These are phyloP conservation scores for Paecilomyces dactylethromorphus DNA, from an alignment of 2,329 filamentous ascomycete species.

Conservation along the genomic window DNA sequence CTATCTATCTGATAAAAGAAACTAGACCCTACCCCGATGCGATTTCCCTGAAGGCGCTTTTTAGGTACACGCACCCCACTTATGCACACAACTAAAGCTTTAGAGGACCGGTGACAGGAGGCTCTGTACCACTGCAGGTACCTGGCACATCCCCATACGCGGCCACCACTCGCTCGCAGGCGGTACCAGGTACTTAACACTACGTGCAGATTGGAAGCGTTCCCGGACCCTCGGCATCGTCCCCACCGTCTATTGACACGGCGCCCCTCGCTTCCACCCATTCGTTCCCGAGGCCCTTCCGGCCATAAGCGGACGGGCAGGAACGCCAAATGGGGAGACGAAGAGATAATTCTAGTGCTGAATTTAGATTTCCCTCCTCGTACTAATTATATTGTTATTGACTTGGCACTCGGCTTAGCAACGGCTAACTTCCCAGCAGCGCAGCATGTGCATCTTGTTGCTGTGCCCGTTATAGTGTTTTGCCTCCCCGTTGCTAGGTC, in stretches of 20 bases:
- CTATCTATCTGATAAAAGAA: neutral
- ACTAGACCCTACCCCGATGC: neutral
- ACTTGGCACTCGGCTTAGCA: neutral
- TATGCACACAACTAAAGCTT: neutral
- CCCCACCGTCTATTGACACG: neutral
- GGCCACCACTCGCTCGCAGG: neutral
- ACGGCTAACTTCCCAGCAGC: neutral
- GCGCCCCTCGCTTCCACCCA: neutral
- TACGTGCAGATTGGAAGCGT: neutral
- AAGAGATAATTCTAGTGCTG: neutral
- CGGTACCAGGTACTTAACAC: neutral
- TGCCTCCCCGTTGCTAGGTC: neutral
- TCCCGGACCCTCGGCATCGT: neutral
- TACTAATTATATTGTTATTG: neutral
- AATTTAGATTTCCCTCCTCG: neutral
- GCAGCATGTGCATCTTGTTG: neutral
- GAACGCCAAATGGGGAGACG: neutral
- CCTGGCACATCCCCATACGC: neutral
- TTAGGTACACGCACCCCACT: neutral
- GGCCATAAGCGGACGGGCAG: neutral
- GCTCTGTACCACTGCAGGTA: neutral
- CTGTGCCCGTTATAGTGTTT: neutral
- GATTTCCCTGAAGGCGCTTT: neutral
- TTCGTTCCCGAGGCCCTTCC: neutral
- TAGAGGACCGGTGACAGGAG: neutral